Base-by-base conservation (phyloP, 2,329 filamentous ascomycete species). In the Paecilomyces variotii region DNA sequence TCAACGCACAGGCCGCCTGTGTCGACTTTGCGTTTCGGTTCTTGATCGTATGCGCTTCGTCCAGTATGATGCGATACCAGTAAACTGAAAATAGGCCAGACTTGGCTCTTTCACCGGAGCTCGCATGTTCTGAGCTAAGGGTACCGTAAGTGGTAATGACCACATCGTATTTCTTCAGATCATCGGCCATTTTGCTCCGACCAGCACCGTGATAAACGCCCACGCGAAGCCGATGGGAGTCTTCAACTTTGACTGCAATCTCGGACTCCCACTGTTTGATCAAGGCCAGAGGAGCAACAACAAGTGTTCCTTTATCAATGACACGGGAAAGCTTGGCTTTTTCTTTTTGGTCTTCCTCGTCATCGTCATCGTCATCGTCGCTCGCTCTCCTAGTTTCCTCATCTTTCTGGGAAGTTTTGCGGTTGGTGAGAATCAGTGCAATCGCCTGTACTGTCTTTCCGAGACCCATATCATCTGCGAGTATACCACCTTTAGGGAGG, bases 251-350 rank as follows among this genome's bases (percentile, higher is more conserved):
- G 57, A 89, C 87, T 66, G 88, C 88, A 69, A 99, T 91, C 73
- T 99, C 94, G 1, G 87, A 80, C 75, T 99, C 94, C 94, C 94
- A 99, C 73, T 99, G 94, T 66, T 94, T 89, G 76, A 99, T 97
- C 52, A 99, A 80, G 5, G 94, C 93, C 30, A 99, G 78, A 0
- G 94, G 94, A 1, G 94, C 94, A 56, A 99, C 90, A 6, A 99
- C 91, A 10, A 99, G 80, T 0, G 94, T 99, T 9, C 87, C 86
- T 70, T 89, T 92, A 65, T 88, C 85, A 26, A 92, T 78, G 6
- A 82, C 80, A 5, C 84, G 81, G 19, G 86, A 84, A n/a, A 88
- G 79, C 71, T 87, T 89, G 70, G 87, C 87, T 77, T 87, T 70
- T 34, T 70, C 64, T 53, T 69, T 64, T 56, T 70, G 68, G 59